Percentiles rank a stretch among this genome's conserved stretches.
Conservation (phyloP, 345 rosid genomes). For the Dovyalis caffra region DNA sequence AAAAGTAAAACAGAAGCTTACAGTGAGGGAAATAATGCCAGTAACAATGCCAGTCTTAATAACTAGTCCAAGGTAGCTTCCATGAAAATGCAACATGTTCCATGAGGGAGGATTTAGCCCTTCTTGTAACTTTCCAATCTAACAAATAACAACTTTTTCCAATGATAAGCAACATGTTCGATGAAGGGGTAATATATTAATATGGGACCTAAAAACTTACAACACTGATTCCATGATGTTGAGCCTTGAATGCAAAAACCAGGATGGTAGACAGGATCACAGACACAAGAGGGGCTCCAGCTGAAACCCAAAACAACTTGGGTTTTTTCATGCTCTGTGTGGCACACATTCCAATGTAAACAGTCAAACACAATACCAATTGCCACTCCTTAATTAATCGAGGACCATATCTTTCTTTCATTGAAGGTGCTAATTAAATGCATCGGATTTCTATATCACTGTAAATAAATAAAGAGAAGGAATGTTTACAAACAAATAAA, state of each 20-base stretch:
- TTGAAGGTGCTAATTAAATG: not conserved
- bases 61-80: slow-evolving; percentile 64
- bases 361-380: not conserved
- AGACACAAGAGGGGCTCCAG: slow-evolving; percentile 73
- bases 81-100: slow-evolving; percentile 81
- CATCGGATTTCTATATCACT: not conserved
- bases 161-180: not conserved
- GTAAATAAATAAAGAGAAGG: not conserved
- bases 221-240: slow-evolving; percentile 65
- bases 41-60: slow-evolving; percentile 80
- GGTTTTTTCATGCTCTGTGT: slow-evolving; percentile 77
- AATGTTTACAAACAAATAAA: too few species aligned
- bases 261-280: slow-evolving; percentile 76
- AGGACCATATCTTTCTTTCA: not conserved
- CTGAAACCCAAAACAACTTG: slow-evolving; percentile 81
- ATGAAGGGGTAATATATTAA: not conserved
- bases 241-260: slow-evolving; percentile 73
- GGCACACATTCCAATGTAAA: slow-evolving; percentile 21
- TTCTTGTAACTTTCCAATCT: slow-evolving; percentile 86
- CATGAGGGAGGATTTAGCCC: slow-evolving; percentile 95
- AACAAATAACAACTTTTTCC: not conserved
- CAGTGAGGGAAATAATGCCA: slow-evolving; percentile 94
- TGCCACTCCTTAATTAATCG: not conserved
- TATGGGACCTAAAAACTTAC: slow-evolving; percentile 36
- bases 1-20: slow-evolving; percentile 23